Evolutionary conservation across 1,284 basidiomycete species (phyloP).

Genomic region (Amylostereum areolatum): DNA sequence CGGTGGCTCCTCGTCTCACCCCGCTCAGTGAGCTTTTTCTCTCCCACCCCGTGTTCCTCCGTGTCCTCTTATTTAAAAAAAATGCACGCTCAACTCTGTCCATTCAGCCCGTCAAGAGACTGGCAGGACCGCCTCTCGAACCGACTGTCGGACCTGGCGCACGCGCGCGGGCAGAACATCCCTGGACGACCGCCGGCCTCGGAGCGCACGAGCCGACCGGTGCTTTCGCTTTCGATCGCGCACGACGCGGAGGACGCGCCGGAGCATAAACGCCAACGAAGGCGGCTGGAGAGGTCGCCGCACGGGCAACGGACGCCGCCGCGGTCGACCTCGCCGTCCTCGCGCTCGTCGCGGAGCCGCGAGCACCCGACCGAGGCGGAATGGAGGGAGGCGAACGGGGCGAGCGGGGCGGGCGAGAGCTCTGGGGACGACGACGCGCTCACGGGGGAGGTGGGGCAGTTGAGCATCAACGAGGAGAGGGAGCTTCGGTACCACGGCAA

Average conservation of each 20-base stretch:
- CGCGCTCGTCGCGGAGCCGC: constrained; percentile 8
- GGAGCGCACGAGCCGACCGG: constrained; percentile 2
- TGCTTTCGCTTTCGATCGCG: constrained; percentile 18
- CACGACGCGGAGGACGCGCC: neutral
- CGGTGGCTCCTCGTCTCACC: constrained; percentile 32
- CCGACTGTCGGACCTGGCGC: constrained; percentile 32
- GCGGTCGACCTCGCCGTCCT: constrained; percentile 4
- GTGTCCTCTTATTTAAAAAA: too few species aligned
- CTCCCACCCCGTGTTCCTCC: too few species aligned
- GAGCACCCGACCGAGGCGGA: constrained; percentile 1
- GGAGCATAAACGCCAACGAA: neutral
- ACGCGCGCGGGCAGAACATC: constrained; percentile 11
- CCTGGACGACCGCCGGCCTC: constrained; percentile 4
- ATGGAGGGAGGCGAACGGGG: constrained; percentile 11
- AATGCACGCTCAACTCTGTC: too few species aligned
- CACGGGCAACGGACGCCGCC: constrained; percentile 8
- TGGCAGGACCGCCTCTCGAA: constrained; percentile 54
- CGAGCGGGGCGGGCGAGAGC: constrained; percentile 12
- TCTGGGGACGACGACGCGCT: constrained; percentile 49
- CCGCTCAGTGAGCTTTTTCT: constrained; percentile 59
- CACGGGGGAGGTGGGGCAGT: constrained; percentile 71
- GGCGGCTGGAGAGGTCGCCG: constrained; percentile 12
- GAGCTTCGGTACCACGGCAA: constrained; percentile 79
- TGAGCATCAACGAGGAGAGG: constrained; percentile 78
- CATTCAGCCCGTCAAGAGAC: constrained; percentile 64